Evolutionary conservation across 1,284 basidiomycete genomes (phyloP).

Genomic region (Leccinum insolens): DNA sequence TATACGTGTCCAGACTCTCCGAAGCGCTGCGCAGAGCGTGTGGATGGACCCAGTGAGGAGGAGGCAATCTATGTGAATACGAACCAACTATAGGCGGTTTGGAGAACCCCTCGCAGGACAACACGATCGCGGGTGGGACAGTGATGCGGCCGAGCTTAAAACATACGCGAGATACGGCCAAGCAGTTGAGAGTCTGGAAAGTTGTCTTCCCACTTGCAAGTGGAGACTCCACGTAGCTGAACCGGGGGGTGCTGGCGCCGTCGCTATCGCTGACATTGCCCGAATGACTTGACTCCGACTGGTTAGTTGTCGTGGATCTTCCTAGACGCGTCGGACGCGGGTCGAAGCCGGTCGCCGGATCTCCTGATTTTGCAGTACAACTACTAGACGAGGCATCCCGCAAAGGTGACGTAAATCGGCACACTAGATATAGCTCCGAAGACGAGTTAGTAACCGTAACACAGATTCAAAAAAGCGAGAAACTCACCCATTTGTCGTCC

Average conservation of each 20-base stretch:
- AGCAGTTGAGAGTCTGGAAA: conserved; percentile 51
- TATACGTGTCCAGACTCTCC: conserved; percentile 42
- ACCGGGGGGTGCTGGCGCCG: conserved; percentile 22
- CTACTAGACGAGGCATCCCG: no score
- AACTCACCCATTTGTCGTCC: conserved; percentile 83
- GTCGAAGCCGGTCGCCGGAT: no score
- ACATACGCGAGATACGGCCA: conserved; percentile 68
- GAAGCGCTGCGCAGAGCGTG: conserved; percentile 41
- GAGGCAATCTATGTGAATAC: conserved; percentile 44
- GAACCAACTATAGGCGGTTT: conserved; percentile 25
- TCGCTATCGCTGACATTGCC: not conserved
- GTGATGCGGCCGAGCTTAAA: conserved; percentile 80
- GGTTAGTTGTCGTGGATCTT: not conserved
- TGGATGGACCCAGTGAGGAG: conserved; percentile 51
- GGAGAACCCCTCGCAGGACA: conserved; percentile 57
- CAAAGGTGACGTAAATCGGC: conserved; percentile 25
- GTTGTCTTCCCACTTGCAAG: conserved; percentile 43
- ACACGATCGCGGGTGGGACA: conserved; percentile 65
- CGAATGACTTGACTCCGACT: not conserved
- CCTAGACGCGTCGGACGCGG: not conserved
- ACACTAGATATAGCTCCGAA: conserved; percentile 22
- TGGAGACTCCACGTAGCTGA: conserved; percentile 35
- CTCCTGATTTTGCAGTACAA: no score
- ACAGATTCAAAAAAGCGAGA: not conserved
- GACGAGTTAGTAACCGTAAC: not conserved